Evolutionary conservation across 305 asterid species (phyloP).

Genomic region (Stenogyne calaminthoides): DNA sequence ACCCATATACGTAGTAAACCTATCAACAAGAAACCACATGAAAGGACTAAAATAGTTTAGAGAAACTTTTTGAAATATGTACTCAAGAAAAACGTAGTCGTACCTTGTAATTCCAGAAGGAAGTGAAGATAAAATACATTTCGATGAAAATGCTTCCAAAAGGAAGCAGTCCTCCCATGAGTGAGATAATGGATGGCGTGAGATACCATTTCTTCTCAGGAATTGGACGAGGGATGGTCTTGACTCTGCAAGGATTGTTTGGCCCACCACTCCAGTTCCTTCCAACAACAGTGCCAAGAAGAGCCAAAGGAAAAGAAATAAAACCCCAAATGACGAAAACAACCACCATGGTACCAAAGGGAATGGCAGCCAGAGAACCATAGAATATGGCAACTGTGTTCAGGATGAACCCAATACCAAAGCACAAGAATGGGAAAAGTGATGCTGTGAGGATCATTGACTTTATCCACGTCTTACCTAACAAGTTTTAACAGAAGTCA

Average conservation of each 20-base stretch:
- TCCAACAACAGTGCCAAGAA: constrained; percentile 76
- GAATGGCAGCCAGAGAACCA: constrained; percentile 76
- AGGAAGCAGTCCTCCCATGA: constrained; percentile 81
- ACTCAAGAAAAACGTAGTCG: neutral
- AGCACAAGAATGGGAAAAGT: constrained; percentile 74
- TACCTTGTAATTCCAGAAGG: constrained; percentile 87
- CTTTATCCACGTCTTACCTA: constrained; percentile 78
- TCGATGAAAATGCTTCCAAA: constrained; percentile 78
- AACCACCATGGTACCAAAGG: constrained; percentile 67
- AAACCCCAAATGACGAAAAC: constrained; percentile 79
- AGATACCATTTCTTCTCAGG: constrained; percentile 89
- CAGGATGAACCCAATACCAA: constrained; percentile 63
- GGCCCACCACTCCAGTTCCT: constrained; percentile 80
- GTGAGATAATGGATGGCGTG: constrained; percentile 61
- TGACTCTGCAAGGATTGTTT: constrained; percentile 77
- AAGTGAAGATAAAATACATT: constrained; percentile 76
- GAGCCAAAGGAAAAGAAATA: constrained; percentile 71
- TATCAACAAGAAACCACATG: constrained; percentile 34
- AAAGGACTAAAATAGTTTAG: neutral
- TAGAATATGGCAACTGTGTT: constrained; percentile 72
- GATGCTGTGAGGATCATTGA: constrained; percentile 83
- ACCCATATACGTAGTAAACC: constrained; percentile 82
- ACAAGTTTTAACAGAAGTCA: constrained; percentile 19
- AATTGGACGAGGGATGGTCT: constrained; percentile 85
- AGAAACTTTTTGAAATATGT: neutral